Conservation (phyloP, 139 green algal genomes). For the Protoeuglena noctilucae region DNA sequence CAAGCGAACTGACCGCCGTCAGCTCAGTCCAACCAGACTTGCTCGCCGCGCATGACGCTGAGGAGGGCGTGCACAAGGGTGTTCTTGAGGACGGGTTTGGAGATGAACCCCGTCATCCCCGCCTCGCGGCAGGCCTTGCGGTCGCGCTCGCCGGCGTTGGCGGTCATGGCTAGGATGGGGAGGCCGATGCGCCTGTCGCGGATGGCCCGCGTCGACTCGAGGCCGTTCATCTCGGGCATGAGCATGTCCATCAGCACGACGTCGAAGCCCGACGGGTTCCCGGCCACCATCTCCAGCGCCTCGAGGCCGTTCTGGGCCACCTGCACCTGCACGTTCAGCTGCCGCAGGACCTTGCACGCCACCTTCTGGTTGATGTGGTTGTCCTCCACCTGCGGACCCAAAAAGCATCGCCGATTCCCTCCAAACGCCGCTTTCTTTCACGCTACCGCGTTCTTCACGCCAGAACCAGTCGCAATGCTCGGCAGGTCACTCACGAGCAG, state of each 20-base stretch:
- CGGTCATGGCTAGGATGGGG: constrained; percentile 83
- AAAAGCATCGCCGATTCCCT: too few species aligned
- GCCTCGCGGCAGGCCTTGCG: constrained; percentile 49
- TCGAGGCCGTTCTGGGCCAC: constrained; percentile 55
- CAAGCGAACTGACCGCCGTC: too few species aligned
- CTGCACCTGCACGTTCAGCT: constrained; percentile 34
- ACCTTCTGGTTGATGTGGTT: constrained; percentile 79
- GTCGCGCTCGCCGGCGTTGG: constrained; percentile 57
- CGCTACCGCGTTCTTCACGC: too few species aligned
- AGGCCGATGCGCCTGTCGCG: constrained; percentile 24
- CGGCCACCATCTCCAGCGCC: constrained; percentile 21
- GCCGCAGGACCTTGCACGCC: constrained; percentile 48
- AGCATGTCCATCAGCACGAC: constrained; percentile 71
- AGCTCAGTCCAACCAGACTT: constrained; percentile 6
- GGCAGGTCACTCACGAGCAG: too few species aligned
- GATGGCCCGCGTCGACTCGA: constrained; percentile 57
- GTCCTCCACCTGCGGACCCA: constrained; percentile 45
- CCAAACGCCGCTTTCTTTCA: too few species aligned
- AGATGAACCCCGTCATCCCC: constrained; percentile 83
- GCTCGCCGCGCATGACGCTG: constrained; percentile 9
- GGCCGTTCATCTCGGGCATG: constrained; percentile 79
- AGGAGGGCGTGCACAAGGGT: constrained; percentile 33
- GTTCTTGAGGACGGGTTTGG: constrained; percentile 62
- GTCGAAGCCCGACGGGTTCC: constrained; percentile 18
- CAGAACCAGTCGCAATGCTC: too few species aligned